Evolutionary conservation across 2,329 filamentous ascomycete genomes (phyloP), one percentile per base, ranked within the genome.

Genomic region (Pseudogymnoascus sp.): DNA sequence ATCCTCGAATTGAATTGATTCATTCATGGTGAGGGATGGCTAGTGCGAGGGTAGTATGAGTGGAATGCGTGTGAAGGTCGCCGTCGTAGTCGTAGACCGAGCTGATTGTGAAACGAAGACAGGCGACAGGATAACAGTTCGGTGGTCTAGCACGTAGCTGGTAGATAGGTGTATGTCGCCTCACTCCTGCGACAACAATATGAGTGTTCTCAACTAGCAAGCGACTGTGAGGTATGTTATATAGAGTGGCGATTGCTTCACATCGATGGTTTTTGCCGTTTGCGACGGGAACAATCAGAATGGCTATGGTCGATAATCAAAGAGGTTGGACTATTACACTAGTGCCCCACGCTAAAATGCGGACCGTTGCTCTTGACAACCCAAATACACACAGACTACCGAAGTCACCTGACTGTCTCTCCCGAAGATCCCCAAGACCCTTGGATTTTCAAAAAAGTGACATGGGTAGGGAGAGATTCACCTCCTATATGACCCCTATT

Each of bases 301-400:
- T 56, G 50, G 50, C 50, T 56, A 56, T 34, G 50, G 50, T 11
- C 50, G 50, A 56, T 56, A 56, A 56, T 56, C 50, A 56, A 56
- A 34, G 50, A 56, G 50, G 50, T 56, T 56, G 50, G 50, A 56
- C 25, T 4, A 56, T 56, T 5, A 14, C 50, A 36, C 50, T 56
- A 56, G 50, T 56, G 50, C 28, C 50, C 50, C 50, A 56, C 50
- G 50, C 50, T 56, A 56, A 56, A 56, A 56, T 56, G 50, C 50
- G 50, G 50, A 34, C 50, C 50, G 50, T 56, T 56, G 50, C 50
- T 56, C 50, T 56, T 56, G 50, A 56, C 50, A 56, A 56, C 50
- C 50, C 50, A 56, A 4, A 23, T 23, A 23, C 21, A 23, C 21
- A 23, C 21, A 23, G 21, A 56, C 50, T 56, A 34, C 50, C 11